These are phyloP conservation scores for Apiotrichum gamsii DNA, from an alignment of 1,284 basidiomycete species.

Conservation along the genomic window DNA sequence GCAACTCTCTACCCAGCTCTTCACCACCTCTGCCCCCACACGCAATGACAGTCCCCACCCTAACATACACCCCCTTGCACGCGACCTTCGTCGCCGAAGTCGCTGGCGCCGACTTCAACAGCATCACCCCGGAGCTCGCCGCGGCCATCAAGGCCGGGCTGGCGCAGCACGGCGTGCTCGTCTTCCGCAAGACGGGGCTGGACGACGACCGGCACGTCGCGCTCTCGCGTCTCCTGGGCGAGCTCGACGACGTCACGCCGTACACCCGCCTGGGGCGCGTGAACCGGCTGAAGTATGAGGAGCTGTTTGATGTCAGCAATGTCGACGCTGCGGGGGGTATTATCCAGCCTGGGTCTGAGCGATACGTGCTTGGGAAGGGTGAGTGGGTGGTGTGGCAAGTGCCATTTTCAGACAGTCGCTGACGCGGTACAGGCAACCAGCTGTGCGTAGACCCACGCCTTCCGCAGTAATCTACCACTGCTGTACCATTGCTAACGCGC, in stretches of 20 bases:
- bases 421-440: too few species aligned
- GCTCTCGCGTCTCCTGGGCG: slow-evolving; percentile 24
- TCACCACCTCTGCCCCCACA: not conserved
- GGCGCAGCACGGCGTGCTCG: slow-evolving; percentile 26
- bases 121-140: slow-evolving; percentile 16
- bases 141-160: slow-evolving; percentile 19
- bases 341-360: slow-evolving; percentile 10
- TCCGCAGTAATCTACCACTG: too few species aligned
- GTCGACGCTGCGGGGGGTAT: slow-evolving; percentile 19
- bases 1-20: too few species aligned
- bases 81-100: slow-evolving; percentile 28
- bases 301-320: slow-evolving; percentile 26
- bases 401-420: too few species aligned
- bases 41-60: not conserved
- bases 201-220: slow-evolving; percentile 27
- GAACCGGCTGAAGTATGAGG: slow-evolving; percentile 23
- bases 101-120: slow-evolving; percentile 14
- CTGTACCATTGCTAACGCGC: not conserved
- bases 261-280: slow-evolving; percentile 22
- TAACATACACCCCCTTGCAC: slow-evolving; percentile 18
- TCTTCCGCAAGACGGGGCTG: slow-evolving; percentile 26
- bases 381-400: too few species aligned
- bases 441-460: too few species aligned
- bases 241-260: slow-evolving; percentile 32
- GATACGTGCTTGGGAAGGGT: slow-evolving; percentile 1